Evolutionary conservation across 2,329 filamentous ascomycete genomes (phyloP), one percentile per base, ranked within the genome.

Genomic region (Aureobasidium pullulans): DNA sequence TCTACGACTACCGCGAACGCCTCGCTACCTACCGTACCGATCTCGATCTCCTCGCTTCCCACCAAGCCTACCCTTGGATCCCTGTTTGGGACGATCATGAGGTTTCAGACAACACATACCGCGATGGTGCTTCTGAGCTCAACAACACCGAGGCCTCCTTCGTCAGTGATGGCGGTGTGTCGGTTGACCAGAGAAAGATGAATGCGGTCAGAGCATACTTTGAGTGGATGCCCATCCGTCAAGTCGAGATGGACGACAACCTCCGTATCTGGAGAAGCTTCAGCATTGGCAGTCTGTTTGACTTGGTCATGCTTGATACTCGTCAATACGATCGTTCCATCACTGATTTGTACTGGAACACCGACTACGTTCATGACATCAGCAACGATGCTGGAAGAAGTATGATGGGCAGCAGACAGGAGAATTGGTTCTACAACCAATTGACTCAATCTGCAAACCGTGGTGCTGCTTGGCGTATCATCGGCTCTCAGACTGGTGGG

Each of bases 191-290:
- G 68, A 80, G 86, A 63, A 89, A 89, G 75, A 84, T 87, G 77
- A 87, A 89, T 57, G 86, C 85, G 1, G 85, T 89, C 2, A 77
- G 86, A 39, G 85, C 86, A 2, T 87, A 87, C 66, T 87, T 87
- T 61, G 84, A 87, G 67, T 86, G 83, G 70, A 81, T 82, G 78
- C 81, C 81, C 1, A 80, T 83, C 62, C 76, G 81, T 63, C 84
- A 87, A 69, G 79, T 85, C 3, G 84, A 86, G 57, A 81, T 88
- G 74, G 85, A 88, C 63, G 85, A 88, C 69, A 85, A 84, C 59
- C 76, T 89, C 15, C 81, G 85, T 11, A 81, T 89, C 66, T 88
- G 85, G 86, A 77, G 86, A 57, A 78, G 75, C 53, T 89, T 88
- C 73, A 76, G 81, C 59, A 80, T 89, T 65, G 86, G 86, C 43